These are phyloP conservation scores for Fomitopsis serialis DNA, from an alignment of 768 basidiomycete genomes.

Conservation along the genomic window DNA sequence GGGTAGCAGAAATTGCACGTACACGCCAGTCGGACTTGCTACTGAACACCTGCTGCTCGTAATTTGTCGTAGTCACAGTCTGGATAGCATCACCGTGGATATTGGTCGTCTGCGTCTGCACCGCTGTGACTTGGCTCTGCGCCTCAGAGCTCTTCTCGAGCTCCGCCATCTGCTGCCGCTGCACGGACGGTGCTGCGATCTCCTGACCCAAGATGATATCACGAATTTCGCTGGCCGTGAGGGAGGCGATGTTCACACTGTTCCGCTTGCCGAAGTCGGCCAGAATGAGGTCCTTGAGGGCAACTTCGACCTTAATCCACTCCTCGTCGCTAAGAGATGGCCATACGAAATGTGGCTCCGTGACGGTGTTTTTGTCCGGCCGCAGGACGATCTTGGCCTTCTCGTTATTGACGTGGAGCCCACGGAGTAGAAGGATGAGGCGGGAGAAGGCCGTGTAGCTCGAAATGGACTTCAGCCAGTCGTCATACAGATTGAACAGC, in stretches of 20 bases:
- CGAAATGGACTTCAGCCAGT: constrained; percentile 98
- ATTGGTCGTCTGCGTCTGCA: constrained; percentile 97
- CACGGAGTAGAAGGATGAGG: constrained; percentile 93
- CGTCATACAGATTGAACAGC: constrained; percentile 96
- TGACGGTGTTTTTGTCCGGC: constrained; percentile 95
- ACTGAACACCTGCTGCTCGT: constrained; percentile 98
- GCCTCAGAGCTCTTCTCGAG: constrained; percentile 96
- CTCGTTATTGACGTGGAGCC: constrained; percentile 97
- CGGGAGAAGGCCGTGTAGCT: constrained; percentile 99
- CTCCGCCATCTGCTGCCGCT: constrained; percentile 99
- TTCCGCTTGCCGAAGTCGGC: constrained; percentile 99
- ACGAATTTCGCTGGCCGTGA: constrained; percentile 94
- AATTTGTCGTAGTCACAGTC: constrained; percentile 94
- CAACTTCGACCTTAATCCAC: constrained; percentile 99
- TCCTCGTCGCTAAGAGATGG: constrained; percentile 89
- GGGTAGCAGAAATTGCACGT: constrained; percentile 95
- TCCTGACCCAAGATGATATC: constrained; percentile 99
- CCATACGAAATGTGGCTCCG: constrained; percentile 98
- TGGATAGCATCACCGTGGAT: constrained; percentile 95
- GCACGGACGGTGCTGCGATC: constrained; percentile 91
- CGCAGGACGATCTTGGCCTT: constrained; percentile 98
- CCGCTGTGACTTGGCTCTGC: constrained; percentile 89
- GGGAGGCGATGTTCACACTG: constrained; percentile 95
- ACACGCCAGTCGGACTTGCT: constrained; percentile 99
- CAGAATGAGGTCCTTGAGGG: constrained; percentile 94